phyloP scores from a whole-genome alignment of 2,329 filamentous ascomycete genomes.

The Amauroascus verrucosus region DNA sequence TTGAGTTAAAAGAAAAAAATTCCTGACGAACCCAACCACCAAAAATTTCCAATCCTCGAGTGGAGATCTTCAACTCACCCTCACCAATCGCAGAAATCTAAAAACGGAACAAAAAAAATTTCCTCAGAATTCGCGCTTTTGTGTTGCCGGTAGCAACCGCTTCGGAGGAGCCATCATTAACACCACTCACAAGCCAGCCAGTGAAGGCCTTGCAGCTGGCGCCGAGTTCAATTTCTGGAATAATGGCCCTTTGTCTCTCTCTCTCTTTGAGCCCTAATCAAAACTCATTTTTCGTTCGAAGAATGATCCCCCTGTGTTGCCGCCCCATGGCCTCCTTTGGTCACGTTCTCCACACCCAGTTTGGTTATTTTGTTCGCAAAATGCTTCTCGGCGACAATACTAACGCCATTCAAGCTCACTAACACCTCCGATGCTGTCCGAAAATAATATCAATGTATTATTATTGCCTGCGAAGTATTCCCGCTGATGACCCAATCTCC shows the following conservation, averaged over 20 bases:
- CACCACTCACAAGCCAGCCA: no score
- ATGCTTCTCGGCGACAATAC: not conserved
- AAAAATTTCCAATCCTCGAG: not conserved
- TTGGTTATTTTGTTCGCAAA: not conserved
- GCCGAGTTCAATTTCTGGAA: no score
- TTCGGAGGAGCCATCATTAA: no score
- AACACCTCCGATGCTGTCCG: not conserved
- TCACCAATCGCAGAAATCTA: not conserved
- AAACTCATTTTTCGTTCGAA: no score
- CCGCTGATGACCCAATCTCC: not conserved
- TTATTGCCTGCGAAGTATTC: not conserved
- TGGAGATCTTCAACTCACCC: not conserved
- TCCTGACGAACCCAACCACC: constrained; percentile 3
- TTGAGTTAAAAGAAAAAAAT: no score
- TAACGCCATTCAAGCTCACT: not conserved
- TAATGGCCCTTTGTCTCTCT: no score
- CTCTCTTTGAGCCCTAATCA: no score
- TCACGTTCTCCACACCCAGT: not conserved
- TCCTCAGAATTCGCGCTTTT: not conserved
- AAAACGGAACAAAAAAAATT: not conserved
- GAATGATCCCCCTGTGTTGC: no score
- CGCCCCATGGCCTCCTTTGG: not conserved
- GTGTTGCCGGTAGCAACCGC: constrained; percentile 7
- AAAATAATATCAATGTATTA: not conserved
- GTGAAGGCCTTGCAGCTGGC: no score